These are phyloP conservation scores for Phyllostachys edulis DNA, from an alignment of 176 grass and related monocot species.

Conservation along the genomic window DNA sequence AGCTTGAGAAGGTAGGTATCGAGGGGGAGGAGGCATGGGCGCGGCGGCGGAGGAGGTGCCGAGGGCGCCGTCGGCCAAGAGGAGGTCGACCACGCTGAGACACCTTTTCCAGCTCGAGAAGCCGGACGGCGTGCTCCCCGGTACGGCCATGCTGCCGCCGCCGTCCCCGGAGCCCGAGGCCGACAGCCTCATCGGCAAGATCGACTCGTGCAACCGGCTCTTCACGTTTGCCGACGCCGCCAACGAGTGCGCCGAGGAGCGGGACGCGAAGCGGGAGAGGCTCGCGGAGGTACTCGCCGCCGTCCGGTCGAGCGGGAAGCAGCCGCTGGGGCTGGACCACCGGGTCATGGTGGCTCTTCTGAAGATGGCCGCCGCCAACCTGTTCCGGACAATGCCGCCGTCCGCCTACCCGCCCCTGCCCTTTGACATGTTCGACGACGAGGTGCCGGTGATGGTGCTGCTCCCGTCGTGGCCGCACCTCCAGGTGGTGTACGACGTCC, in stretches of 20 bases:
- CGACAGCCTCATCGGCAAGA: conserved; percentile 60
- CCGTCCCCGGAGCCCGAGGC: conserved; percentile 47
- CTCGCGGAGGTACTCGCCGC: conserved; percentile 56
- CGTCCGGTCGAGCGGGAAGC: conserved; percentile 25
- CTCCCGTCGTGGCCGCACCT: conserved; percentile 74
- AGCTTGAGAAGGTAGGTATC: too few relatives aligned
- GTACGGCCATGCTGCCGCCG: conserved; percentile 47
- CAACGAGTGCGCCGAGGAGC: conserved; percentile 33
- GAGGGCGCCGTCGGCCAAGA: conserved; percentile 21
- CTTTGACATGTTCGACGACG: conserved; percentile 45
- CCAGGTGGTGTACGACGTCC: conserved; percentile 58
- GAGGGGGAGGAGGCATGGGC: conserved; percentile 46
- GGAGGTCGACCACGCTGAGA: conserved; percentile 66
- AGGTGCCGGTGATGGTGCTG: not conserved
- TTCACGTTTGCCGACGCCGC: conserved; percentile 54
- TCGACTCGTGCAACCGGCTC: conserved; percentile 44
- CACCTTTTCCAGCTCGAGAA: conserved; percentile 70
- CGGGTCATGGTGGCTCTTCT: conserved; percentile 53
- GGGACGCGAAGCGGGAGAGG: conserved; percentile 47
- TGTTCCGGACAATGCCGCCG: conserved; percentile 68
- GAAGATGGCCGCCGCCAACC: conserved; percentile 61
- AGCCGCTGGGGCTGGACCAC: conserved; percentile 42
- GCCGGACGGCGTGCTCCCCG: not conserved
- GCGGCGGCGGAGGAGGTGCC: conserved; percentile 24
- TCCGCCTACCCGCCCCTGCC: conserved; percentile 25